Evolutionary conservation across 2,329 filamentous ascomycete species (phyloP), one percentile per base, ranked within the genome.

Genomic region (Aspergillus awamori): DNA sequence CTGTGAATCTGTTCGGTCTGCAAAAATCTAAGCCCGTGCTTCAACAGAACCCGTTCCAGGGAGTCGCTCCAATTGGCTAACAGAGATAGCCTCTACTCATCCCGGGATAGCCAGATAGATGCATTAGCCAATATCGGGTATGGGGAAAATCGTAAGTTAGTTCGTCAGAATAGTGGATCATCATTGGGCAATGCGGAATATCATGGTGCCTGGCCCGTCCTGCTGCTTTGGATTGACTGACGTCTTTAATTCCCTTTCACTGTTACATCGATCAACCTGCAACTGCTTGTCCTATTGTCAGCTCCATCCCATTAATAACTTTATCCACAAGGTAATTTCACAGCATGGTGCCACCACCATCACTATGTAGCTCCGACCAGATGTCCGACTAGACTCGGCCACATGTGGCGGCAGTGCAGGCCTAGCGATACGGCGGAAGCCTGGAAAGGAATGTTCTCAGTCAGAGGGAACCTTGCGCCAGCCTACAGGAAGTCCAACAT

Each of bases 101-200:
- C 26, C 26, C 38, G 22, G 28, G 52, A 41, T 38, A 58, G 48
- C 22, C 20, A 30, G 52, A 60, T 43, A 48, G 39, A 39, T 41
- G 54, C 45, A 59, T 57, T 56, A 58, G 57, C 58, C 58, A 54
- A 59, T 39, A 41, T 30, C 26, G 24, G 41, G 28, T 55, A 62
- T 64, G 59, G 59, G 59, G 62, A 55, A 63, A 57, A n/a, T 47
- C 59, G 49, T 51, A 59, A 56, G 41, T 60, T 60, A 49, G 30
- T 36, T n/a, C 3, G 13, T 58, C 15, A 38, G 33, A 30, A 13
- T 20, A 7, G 7, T 30, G 47, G 47, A 10, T 10, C 53, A 30
- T 30, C 22, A 55, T 55, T 55, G 53, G 53, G n/a, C 5, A 15
- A 55, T 30, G 38, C 53, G 38, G 38, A 45, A 55, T 55, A 51